Conservation (phyloP, 1,284 basidiomycete species). For the Coniophora puteana region DNA sequence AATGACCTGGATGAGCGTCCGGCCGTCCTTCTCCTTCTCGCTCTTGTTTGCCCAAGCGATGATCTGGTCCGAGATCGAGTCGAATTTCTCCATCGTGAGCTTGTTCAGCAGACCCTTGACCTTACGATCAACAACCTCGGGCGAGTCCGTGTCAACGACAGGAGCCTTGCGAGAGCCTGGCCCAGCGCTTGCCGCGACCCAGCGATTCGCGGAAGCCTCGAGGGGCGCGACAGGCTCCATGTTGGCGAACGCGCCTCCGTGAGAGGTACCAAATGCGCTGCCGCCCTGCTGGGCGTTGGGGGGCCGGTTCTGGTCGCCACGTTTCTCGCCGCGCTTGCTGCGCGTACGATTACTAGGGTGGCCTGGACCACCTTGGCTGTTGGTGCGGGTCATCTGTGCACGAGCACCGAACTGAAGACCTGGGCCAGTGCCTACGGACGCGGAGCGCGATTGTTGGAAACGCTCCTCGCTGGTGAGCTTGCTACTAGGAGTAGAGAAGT, state of each 20-base stretch:
- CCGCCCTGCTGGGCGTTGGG: conserved; percentile 24
- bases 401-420: conserved; percentile 48
- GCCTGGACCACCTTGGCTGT: conserved; percentile 69
- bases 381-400: conserved; percentile 64
- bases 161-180: conserved; percentile 33
- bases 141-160: conserved; percentile 58
- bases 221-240: conserved; percentile 73
- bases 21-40: conserved; percentile 88
- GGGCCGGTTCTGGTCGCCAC: conserved; percentile 44
- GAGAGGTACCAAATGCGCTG: conserved; percentile 19
- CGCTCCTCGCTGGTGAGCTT: conserved; percentile 75
- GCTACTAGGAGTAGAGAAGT: conserved; percentile 56
- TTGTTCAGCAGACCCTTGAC: conserved; percentile 95
- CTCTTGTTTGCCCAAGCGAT: conserved; percentile 94
- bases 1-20: conserved; percentile 94
- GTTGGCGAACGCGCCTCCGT: conserved; percentile 4
- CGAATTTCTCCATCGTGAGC: conserved; percentile 96
- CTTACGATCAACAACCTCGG: conserved; percentile 88
- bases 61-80: conserved; percentile 91
- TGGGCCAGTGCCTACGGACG: conserved; percentile 41
- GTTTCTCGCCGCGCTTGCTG: conserved; percentile 69
- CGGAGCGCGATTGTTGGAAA: conserved; percentile 51
- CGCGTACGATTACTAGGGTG: conserved; percentile 56
- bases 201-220: conserved; percentile 78
- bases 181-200: conserved; percentile 50